phyloP scores from a whole-genome alignment of 2,329 filamentous ascomycete species.

The Fusarium citri region DNA sequence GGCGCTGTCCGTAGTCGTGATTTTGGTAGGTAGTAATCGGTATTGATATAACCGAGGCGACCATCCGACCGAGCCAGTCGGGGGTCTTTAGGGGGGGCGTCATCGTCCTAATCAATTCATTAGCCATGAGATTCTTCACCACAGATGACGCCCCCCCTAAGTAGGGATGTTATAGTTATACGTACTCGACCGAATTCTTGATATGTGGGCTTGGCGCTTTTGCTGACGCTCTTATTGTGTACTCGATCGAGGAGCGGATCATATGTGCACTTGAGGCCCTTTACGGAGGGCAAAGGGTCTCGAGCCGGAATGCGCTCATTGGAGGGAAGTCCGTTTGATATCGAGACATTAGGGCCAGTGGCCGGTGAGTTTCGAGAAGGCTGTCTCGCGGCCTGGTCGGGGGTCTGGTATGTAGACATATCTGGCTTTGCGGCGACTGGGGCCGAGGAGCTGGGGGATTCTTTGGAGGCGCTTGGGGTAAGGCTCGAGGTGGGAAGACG shows the following conservation, averaged over 20 bases:
- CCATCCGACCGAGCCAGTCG: conserved; percentile 76
- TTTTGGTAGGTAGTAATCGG: conserved; percentile 76
- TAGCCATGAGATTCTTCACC: conserved; percentile 66
- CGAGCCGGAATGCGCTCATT: conserved; percentile 64
- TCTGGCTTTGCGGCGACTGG: conserved; percentile 65
- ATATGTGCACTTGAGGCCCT: conserved; percentile 70
- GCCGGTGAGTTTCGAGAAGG: conserved; percentile 45
- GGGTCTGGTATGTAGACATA: conserved; percentile 63
- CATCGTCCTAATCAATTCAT: conserved; percentile 78
- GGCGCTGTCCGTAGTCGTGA: conserved; percentile 77
- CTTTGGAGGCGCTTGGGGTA: conserved; percentile 64
- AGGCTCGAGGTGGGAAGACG: conserved; percentile 58
- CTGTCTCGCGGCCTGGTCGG: conserved; percentile 51
- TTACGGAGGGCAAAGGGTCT: conserved; percentile 65
- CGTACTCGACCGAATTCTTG: conserved; percentile 75
- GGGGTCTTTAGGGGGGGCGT: conserved; percentile 83
- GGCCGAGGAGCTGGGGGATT: conserved; percentile 64
- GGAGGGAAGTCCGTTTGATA: conserved; percentile 50
- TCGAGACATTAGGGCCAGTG: conserved; percentile 50
- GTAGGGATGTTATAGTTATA: conserved; percentile 60
- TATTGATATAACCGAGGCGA: conserved; percentile 73
- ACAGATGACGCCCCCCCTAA: conserved; percentile 70
- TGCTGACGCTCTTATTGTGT: conserved; percentile 63
- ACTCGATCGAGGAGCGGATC: conserved; percentile 68
- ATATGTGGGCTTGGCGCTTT: conserved; percentile 69